Conservation (phyloP, 2,329 filamentous ascomycete species). For the Cladophialophora psammophila region DNA sequence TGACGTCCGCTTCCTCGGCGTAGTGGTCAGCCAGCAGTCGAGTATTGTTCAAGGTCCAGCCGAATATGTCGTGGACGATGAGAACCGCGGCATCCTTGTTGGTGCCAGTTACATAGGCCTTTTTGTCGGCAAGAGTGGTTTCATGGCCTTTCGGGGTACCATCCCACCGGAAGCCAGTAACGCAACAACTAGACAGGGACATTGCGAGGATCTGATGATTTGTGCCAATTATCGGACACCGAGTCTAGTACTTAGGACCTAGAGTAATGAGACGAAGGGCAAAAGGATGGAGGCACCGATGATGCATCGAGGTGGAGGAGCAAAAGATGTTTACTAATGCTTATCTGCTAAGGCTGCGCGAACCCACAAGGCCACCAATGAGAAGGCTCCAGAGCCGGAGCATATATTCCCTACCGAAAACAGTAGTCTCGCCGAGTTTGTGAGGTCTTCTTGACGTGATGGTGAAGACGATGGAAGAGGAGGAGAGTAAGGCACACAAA, state of each 20-base stretch:
- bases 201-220: neutral
- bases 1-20: slow-evolving; percentile 53
- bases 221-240: neutral
- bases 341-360: too few relatives aligned
- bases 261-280: neutral
- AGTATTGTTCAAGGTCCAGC: slow-evolving; percentile 54
- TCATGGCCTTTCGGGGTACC: slow-evolving; percentile 48
- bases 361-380: too few relatives aligned
- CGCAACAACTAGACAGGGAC: slow-evolving; percentile 18
- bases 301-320: too few relatives aligned
- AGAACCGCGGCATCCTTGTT: slow-evolving; percentile 50
- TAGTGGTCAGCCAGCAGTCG: slow-evolving; percentile 57
- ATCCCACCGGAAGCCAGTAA: slow-evolving; percentile 51
- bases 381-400: too few relatives aligned
- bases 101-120: slow-evolving; percentile 50
- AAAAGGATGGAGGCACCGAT: neutral
- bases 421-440: too few relatives aligned
- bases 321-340: too few relatives aligned
- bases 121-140: slow-evolving; percentile 45
- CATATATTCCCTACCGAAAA: too few relatives aligned
- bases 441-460: too few relatives aligned
- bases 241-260: neutral
- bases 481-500: too few relatives aligned
- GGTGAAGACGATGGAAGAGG: too few relatives aligned
- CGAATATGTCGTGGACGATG: slow-evolving; percentile 58